Base-by-base conservation (phyloP, 805 yeast genomes). In the Yamadazyma scolyti region DNA sequence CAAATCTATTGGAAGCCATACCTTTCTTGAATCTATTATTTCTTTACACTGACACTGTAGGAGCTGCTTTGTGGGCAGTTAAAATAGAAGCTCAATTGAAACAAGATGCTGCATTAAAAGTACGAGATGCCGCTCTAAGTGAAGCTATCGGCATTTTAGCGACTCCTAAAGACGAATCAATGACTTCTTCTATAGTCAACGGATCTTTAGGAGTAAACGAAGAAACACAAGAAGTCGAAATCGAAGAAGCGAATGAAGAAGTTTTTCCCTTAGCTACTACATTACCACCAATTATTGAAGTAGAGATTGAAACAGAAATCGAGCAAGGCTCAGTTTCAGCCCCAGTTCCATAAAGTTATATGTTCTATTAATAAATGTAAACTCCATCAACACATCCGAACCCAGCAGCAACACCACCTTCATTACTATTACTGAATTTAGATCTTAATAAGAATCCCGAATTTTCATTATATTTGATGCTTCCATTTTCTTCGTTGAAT, bases 351-450 rank as follows among this genome's bases (percentile, higher is more conserved):
- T n/a, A n/a, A n/a, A n/a, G n/a, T n/a, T n/a, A n/a, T n/a, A n/a
- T n/a, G n/a, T n/a, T n/a, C n/a, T n/a, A 19, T 25, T 27, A 37
- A 33, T 71, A 67, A 24, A 86, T 61, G 38, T 78, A 75, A 21
- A 88, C 69, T 49, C 88, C 83, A 57, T 93, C 98, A 23, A 93
- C 85, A 57, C 97, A 88, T 5, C 97, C 99, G 59, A 85, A 90
- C 1, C 99, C 99, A 10, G 98, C 98, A 14, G 97, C 97, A 20
- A 93, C 97, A 23, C 99, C 99, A 22, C 98, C 98, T 64, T 93
- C 99, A 57, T 93, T 80, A 32, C 95, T 82, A 3, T 82, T 65
- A 42, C 85, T 82, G 35, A 88, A 77, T 56, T 93, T 93, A 7
- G 96, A 83, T 61, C 98, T 77, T 45, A 93, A 64, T 42, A 93